Evolutionary conservation across 2,329 filamentous ascomycete species (phyloP).

Genomic region (Aspergillus puulaauensis): DNA sequence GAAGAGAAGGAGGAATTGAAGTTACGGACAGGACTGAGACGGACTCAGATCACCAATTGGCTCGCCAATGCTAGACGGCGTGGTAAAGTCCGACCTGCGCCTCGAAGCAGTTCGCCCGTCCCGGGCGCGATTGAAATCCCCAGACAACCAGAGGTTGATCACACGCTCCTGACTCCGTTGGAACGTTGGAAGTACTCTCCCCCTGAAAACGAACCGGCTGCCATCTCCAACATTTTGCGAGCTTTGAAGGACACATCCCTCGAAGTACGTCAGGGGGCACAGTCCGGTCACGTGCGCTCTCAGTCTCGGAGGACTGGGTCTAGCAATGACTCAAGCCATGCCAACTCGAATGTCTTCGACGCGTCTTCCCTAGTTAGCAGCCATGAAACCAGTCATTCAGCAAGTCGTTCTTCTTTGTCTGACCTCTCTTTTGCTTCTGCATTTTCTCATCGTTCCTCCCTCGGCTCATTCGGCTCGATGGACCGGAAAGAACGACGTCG

Average conservation of each 20-base stretch:
- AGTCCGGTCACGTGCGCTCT: constrained; percentile 33
- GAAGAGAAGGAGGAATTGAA: constrained; percentile 81
- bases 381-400: constrained; percentile 53
- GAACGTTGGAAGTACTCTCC: constrained; percentile 70
- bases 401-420: constrained; percentile 54
- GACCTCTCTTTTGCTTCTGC: constrained; percentile 56
- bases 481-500: constrained; percentile 60
- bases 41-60: constrained; percentile 88
- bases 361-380: constrained; percentile 54
- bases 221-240: constrained; percentile 62
- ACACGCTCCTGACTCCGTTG: constrained; percentile 59
- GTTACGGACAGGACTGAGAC: constrained; percentile 74
- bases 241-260: constrained; percentile 52
- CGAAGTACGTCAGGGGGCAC: constrained; percentile 30
- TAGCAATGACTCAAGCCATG: constrained; percentile 54
- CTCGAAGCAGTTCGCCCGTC: constrained; percentile 68
- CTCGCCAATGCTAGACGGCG: constrained; percentile 83
- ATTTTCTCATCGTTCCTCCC: constrained; percentile 56
- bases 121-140: constrained; percentile 75
- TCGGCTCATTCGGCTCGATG: constrained; percentile 57
- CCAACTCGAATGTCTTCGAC: constrained; percentile 51
- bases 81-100: constrained; percentile 68
- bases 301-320: constrained; percentile 42
- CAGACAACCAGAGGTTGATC: constrained; percentile 49
- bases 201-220: constrained; percentile 68